These are phyloP conservation scores for Cladophialophora bantiana DNA, from an alignment of 2,329 filamentous ascomycete species.

Conservation along the genomic window DNA sequence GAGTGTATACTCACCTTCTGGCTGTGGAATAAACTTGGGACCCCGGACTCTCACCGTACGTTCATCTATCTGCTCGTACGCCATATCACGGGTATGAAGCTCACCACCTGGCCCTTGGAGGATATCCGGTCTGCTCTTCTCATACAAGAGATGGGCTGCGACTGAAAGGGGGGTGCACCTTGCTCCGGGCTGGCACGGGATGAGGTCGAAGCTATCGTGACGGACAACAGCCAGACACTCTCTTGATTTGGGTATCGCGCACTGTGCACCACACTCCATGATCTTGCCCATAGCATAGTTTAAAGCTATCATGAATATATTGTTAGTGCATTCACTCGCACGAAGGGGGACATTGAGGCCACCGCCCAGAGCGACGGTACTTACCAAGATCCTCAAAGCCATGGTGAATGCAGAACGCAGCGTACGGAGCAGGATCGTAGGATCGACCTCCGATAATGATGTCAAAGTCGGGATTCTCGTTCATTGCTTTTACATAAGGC, in stretches of 20 bases:
- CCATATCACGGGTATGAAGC: conserved; percentile 51
- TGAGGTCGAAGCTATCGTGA: conserved; percentile 57
- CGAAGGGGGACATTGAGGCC: not conserved
- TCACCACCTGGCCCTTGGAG: conserved; percentile 57
- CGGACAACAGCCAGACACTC: conserved; percentile 54
- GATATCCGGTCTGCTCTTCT: conserved; percentile 61
- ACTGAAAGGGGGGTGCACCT: conserved; percentile 58
- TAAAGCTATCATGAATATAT: conserved; percentile 41
- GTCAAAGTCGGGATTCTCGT: conserved; percentile 53
- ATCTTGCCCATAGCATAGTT: conserved; percentile 64
- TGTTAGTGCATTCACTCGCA: not conserved
- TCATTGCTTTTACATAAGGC: conserved; percentile 54
- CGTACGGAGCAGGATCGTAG: conserved; percentile 53
- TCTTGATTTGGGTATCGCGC: conserved; percentile 56
- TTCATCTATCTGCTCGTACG: conserved; percentile 54
- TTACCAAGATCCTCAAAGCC: conserved; percentile 42
- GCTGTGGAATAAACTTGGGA: conserved; percentile 48
- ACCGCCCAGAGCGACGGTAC: not conserved
- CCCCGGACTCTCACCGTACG: conserved; percentile 48
- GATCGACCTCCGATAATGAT: conserved; percentile 57
- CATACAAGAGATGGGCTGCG: conserved; percentile 61
- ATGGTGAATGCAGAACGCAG: conserved; percentile 48
- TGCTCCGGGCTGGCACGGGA: conserved; percentile 48
- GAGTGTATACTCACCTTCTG: conserved; percentile 50
- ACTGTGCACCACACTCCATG: conserved; percentile 60